These are phyloP conservation scores for Calvatia gigantea DNA, from an alignment of 768 basidiomycete genomes.

Conservation along the genomic window DNA sequence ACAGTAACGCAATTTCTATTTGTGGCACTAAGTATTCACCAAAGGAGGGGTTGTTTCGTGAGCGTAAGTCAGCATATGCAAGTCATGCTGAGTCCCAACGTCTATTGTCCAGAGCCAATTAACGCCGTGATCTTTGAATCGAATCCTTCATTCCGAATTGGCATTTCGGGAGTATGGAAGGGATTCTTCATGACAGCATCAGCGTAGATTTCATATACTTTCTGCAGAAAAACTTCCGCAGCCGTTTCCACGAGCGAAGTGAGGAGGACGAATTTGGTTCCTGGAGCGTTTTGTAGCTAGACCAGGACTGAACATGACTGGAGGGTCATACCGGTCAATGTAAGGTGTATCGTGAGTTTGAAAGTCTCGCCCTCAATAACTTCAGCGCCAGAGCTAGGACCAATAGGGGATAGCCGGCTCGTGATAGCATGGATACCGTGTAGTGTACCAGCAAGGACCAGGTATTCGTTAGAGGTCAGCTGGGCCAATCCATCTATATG, in stretches of 20 bases:
- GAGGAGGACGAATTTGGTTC: conserved; percentile 92
- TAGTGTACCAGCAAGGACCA: conserved; percentile 93
- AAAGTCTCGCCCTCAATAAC: conserved; percentile 96
- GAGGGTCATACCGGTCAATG: conserved; percentile 70
- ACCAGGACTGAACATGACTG: not conserved
- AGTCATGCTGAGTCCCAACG: conserved; percentile 11
- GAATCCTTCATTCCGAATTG: conserved; percentile 88
- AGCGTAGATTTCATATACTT: conserved; percentile 89
- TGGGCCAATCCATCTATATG: conserved; percentile 85
- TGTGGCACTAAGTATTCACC: not conserved
- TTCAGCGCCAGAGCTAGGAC: conserved; percentile 81
- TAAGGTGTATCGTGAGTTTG: conserved; percentile 89
- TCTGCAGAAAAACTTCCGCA: conserved; percentile 69
- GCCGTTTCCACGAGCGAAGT: conserved; percentile 75
- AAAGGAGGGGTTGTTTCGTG: not conserved
- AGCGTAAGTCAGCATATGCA: not conserved
- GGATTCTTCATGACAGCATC: conserved; percentile 99
- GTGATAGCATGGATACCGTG: conserved; percentile 99
- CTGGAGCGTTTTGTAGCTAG: conserved; percentile 34
- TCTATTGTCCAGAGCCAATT: conserved; percentile 43
- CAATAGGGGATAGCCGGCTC: conserved; percentile 80
- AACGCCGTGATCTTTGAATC: conserved; percentile 66
- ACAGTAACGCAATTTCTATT: not conserved
- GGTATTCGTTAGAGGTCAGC: conserved; percentile 89
- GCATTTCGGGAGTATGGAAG: conserved; percentile 99